Conservation (phyloP, 495 filamentous ascomycete genomes). For the Hypoxylon fragiforme region DNA sequence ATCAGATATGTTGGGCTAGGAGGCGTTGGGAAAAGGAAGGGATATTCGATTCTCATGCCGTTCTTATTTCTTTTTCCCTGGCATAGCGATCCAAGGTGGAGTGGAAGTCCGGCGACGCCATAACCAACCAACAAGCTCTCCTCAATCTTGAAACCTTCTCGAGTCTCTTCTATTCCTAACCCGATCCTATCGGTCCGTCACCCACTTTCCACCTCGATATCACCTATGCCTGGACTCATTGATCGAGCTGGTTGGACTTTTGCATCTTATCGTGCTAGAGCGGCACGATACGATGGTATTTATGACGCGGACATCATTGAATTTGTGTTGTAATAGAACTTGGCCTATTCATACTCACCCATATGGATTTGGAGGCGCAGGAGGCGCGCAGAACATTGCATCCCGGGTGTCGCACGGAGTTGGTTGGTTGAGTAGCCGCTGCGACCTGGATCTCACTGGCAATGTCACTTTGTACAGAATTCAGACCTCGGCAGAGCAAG, state of each 20-base stretch:
- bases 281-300: conserved; percentile 25
- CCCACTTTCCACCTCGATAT: conserved; percentile 10
- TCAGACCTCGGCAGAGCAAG: conserved; percentile 6
- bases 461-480: conserved; percentile 26
- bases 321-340: conserved; percentile 32
- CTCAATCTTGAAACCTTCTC: conserved; percentile 7
- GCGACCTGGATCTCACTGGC: conserved; percentile 25
- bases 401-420: conserved; percentile 15
- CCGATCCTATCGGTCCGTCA: neutral
- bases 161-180: neutral
- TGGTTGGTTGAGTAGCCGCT: conserved; percentile 13
- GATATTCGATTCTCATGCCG: conserved; percentile 23
- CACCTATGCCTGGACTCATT: conserved; percentile 9
- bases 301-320: conserved; percentile 30
- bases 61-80: conserved; percentile 23
- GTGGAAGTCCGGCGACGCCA: conserved; percentile 17
- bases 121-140: conserved; percentile 11
- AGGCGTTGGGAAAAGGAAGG: conserved; percentile 34
- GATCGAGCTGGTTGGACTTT: conserved; percentile 22
- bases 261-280: conserved; percentile 28
- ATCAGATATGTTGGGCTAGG: conserved; percentile 31
- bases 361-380: conserved; percentile 18
- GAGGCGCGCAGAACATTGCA: conserved; percentile 2
- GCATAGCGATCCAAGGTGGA: conserved; percentile 25
- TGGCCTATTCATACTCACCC: conserved; percentile 19